Evolutionary conservation across 495 filamentous ascomycete species (phyloP).

Genomic region (Cercophora newfieldiana): DNA sequence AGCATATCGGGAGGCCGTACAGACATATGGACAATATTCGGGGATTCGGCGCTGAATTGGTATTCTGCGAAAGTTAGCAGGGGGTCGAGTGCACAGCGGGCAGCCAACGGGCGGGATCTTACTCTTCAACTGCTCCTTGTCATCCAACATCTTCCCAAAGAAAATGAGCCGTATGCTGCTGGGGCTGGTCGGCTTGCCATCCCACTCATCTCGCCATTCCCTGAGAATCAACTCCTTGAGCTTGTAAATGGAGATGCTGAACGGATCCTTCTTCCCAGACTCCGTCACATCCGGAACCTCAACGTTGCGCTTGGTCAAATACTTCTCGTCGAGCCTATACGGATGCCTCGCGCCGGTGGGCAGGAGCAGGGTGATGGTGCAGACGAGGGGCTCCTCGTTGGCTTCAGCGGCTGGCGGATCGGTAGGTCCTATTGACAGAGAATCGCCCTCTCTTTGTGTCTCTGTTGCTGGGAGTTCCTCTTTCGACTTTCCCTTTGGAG

Average conservation of each 20-base stretch:
- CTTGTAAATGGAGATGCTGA: conserved; percentile 85
- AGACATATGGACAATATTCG: conserved; percentile 93
- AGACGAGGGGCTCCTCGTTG: conserved; percentile 27
- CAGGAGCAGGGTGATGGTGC: conserved; percentile 70
- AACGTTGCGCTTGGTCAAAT: conserved; percentile 75
- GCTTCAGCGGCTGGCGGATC: conserved; percentile 28
- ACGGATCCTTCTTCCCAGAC: conserved; percentile 66
- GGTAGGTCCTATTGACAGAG: conserved; percentile 45
- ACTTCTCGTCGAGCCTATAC: conserved; percentile 83
- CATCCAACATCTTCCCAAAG: conserved; percentile 83
- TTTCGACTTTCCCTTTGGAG: conserved; percentile 32
- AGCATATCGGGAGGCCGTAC: conserved; percentile 84
- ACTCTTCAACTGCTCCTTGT: conserved; percentile 71
- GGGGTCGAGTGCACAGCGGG: too few species aligned
- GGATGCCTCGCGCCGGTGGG: conserved; percentile 81
- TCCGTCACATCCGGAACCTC: conserved; percentile 62
- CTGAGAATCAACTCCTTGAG: conserved; percentile 88
- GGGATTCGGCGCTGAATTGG: conserved; percentile 65
- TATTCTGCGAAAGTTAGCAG: conserved; percentile 58
- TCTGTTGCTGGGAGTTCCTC: conserved; percentile 32
- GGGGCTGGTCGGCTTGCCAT: conserved; percentile 75
- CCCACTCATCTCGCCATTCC: conserved; percentile 92
- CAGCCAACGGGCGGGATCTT: conserved; percentile 5
- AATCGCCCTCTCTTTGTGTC: conserved; percentile 34
- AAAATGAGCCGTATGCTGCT: conserved; percentile 85